These are phyloP conservation scores for Raffaelea ambrosiae DNA, from an alignment of 2,329 filamentous ascomycete species.

Conservation along the genomic window DNA sequence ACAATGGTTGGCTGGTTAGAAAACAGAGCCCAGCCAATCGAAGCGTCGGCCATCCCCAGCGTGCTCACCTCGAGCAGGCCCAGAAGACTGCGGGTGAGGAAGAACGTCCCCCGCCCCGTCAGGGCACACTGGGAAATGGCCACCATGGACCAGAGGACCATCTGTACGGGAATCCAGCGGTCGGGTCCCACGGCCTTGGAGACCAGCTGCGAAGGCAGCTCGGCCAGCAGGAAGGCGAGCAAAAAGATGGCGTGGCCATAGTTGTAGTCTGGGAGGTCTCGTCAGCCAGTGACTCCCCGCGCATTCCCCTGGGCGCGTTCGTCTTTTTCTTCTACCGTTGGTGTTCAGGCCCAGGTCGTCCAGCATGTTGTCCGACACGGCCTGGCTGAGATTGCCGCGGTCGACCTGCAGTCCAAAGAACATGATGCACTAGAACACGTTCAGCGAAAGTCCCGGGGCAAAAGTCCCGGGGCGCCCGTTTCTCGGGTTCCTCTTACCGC, in stretches of 20 bases:
- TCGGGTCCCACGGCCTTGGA: constrained; percentile 37
- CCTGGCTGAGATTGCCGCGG: constrained; percentile 49
- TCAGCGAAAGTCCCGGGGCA: neutral
- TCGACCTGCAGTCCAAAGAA: constrained; percentile 56
- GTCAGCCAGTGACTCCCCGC: no score
- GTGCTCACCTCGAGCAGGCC: constrained; percentile 8
- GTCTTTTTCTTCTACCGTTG: constrained; percentile 24
- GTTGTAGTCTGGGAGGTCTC: constrained; percentile 39
- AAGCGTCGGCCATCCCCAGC: no score
- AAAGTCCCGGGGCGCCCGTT: no score
- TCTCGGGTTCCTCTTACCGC: constrained; percentile 19
- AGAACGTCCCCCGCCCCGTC: constrained; percentile 11
- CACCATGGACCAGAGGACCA: constrained; percentile 23
- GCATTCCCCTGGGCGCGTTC: no score
- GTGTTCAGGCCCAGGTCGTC: constrained; percentile 36
- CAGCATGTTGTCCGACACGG: constrained; percentile 53
- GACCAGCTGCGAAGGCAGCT: constrained; percentile 52
- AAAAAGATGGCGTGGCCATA: constrained; percentile 42
- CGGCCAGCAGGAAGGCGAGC: constrained; percentile 42
- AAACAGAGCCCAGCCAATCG: neutral
- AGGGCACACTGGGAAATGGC: constrained; percentile 21
- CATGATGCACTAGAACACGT: constrained; percentile 36
- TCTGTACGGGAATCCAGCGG: constrained; percentile 25
- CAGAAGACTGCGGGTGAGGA: constrained; percentile 14
- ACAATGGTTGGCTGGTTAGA: constrained; percentile 1